phyloP scores from a whole-genome alignment of 225 moss, liverwort and hornwort genomes.

The Pseudoscleropodium purum region DNA sequence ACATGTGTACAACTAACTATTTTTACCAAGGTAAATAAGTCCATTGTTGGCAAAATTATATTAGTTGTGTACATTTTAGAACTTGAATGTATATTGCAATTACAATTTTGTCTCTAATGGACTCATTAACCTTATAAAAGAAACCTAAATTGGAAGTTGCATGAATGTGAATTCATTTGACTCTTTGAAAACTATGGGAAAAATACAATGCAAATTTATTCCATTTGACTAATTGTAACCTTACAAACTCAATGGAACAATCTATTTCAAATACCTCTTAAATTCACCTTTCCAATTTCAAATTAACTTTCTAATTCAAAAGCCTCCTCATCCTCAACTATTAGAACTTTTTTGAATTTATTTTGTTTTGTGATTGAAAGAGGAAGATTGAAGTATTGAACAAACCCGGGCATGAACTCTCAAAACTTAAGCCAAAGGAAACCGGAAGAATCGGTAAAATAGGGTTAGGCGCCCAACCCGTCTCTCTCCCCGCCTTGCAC shows the following conservation, averaged over 20 bases:
- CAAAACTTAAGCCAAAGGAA: not conserved
- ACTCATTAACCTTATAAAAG: rapidly evolving
- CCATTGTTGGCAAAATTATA: not conserved
- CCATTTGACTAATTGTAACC: not conserved
- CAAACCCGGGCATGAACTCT: not conserved
- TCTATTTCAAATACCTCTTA: not conserved
- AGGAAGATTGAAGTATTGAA: too few relatives aligned
- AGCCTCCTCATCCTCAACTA: not conserved
- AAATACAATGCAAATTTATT: rapidly evolving
- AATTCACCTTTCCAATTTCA: not conserved
- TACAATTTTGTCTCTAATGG: not conserved
- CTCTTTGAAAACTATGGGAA: rapidly evolving
- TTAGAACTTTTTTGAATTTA: not conserved
- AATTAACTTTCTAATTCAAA: not conserved
- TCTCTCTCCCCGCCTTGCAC: not conserved
- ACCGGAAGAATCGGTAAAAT: not conserved
- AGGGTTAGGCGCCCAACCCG: not conserved
- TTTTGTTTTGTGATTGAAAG: not conserved
- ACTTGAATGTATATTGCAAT: not conserved
- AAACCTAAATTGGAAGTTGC: not conserved
- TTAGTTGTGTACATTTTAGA: rapidly evolving
- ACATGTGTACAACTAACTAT: too few relatives aligned
- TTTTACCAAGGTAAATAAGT: rapidly evolving
- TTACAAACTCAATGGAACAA: not conserved
- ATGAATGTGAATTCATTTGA: rapidly evolving